Base-by-base conservation (phyloP, 1,284 basidiomycete species). In the Tilletiopsis washingtonensis region DNA sequence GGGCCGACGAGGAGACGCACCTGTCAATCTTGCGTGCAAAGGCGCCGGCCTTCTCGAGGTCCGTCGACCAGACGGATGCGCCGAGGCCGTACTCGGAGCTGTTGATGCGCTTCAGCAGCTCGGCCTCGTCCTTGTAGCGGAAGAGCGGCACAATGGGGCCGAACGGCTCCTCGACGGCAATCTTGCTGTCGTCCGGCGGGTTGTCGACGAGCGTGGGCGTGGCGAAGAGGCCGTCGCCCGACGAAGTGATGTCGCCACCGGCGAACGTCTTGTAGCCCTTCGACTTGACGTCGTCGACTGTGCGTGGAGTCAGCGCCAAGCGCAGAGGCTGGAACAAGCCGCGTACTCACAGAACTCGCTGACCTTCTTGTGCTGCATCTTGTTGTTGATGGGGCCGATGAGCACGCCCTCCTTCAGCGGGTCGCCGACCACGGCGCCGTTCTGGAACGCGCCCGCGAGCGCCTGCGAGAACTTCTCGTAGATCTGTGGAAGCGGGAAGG, bases 221-320 rank as follows among this genome's bases (percentile, higher is more conserved):
- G 41, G 45, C 51, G n/a, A n/a, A n/a, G n/a, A n/a, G n/a, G n/a
- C n/a, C n/a, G n/a, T n/a, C n/a, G n/a, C n/a, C 72, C 75, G 54
- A 85, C 69, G 76, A 93, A 93, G 0, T 81, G 82, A 3, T 77
- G 73, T 51, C 85, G n/a, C 79, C 1, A 4, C 36, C 47, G 24
- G 56, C 49, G 37, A 55, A 23, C 38, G 51, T 55, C 47, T 43
- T 53, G 32, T 51, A 51, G n/a, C 49, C 54, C 29, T 51, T 39
- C 26, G 25, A 40, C 15, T 54, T 32, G 0, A 91, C 91, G 69
- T 88, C 87, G 1, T 79, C 76, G 38, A 96, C 79, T 74, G 96
- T n/a, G 91, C 67, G 85, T 86, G 39, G 85, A n/a, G n/a, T n/a
- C n/a, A n/a, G n/a, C n/a, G n/a, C n/a, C n/a, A n/a, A n/a, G n/a